Percentiles rank a stretch among this genome's conserved stretches.
phyloP scores from a whole-genome alignment of 148 eudicot genomes.

The Talinum fruticosum region DNA sequence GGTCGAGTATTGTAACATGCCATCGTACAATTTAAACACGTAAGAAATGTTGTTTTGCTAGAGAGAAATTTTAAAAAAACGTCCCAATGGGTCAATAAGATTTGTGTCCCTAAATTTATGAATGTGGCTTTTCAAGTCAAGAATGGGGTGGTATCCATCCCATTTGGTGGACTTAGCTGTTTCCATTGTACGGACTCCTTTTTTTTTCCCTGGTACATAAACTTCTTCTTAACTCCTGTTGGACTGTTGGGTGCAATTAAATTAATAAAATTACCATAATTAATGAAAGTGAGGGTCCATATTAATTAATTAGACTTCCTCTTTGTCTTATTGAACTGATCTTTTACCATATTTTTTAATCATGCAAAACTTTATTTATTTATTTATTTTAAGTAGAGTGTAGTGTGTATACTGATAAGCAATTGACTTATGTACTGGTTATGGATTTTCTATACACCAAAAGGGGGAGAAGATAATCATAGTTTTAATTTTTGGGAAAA shows the following conservation, averaged over 20 bases:
- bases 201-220: background rate
- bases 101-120: background rate
- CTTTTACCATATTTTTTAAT: background rate
- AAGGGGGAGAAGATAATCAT: background rate
- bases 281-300: background rate
- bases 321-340: background rate
- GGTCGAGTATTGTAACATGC: too few relatives aligned
- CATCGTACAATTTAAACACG: too few relatives aligned
- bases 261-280: background rate
- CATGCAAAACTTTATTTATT: too few relatives aligned
- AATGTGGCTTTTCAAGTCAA: background rate
- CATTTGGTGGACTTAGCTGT: background rate
- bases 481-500: background rate
- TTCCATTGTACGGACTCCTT: background rate
- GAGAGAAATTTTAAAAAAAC: background rate
- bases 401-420: background rate
- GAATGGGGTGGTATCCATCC: background rate
- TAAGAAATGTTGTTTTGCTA: background rate
- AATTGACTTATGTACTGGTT: background rate
- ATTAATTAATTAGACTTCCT: background rate
- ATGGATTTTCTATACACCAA: background rate
- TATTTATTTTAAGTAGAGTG: background rate
- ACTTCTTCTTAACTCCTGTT: background rate
- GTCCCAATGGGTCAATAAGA: background rate
- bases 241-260: background rate